These are phyloP conservation scores for Nasturtium officinale DNA, from an alignment of 345 rosid species.

Conservation along the genomic window DNA sequence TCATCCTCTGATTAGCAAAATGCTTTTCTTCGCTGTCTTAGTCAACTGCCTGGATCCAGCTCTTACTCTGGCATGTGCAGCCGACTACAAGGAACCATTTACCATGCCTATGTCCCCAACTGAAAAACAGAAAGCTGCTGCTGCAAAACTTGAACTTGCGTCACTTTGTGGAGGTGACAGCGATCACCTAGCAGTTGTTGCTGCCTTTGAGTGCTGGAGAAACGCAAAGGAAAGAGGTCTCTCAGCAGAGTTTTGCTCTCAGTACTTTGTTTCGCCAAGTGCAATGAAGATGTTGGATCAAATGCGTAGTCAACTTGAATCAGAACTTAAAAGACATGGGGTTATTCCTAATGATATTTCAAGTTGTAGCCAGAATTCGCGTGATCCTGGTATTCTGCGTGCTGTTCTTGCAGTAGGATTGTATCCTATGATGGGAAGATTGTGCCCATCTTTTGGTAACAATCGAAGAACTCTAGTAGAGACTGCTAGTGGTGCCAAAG, in stretches of 20 bases:
- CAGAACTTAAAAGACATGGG: conserved; percentile 66
- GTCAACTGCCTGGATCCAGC: conserved; percentile 97
- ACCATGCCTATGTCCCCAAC: conserved; percentile 72
- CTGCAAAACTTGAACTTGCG: conserved; percentile 79
- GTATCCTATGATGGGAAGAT: conserved; percentile 84
- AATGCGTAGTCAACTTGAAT: conserved; percentile 83
- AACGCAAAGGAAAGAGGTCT: conserved; percentile 69
- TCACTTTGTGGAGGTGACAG: conserved; percentile 81
- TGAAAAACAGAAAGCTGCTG: conserved; percentile 75
- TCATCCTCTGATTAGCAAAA: conserved; percentile 88
- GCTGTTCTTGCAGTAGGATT: conserved; percentile 85
- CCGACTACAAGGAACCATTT: conserved; percentile 85
- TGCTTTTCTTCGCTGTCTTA: conserved; percentile 89
- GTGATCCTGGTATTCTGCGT: conserved; percentile 72
- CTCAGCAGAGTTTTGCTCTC: conserved; percentile 66
- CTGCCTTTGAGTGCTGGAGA: conserved; percentile 93
- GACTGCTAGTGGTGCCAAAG: conserved; percentile 74
- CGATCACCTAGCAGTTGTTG: conserved; percentile 89
- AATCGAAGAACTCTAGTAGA: conserved; percentile 59
- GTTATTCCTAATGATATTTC: conserved; percentile 63
- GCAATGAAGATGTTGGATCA: conserved; percentile 78
- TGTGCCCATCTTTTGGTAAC: conserved; percentile 52
- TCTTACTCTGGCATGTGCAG: conserved; percentile 91
- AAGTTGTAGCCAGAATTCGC: conserved; percentile 66
- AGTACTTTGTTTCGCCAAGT: conserved; percentile 69